Conservation (phyloP, 73 alveolate species). For the Uronychia setigera region DNA sequence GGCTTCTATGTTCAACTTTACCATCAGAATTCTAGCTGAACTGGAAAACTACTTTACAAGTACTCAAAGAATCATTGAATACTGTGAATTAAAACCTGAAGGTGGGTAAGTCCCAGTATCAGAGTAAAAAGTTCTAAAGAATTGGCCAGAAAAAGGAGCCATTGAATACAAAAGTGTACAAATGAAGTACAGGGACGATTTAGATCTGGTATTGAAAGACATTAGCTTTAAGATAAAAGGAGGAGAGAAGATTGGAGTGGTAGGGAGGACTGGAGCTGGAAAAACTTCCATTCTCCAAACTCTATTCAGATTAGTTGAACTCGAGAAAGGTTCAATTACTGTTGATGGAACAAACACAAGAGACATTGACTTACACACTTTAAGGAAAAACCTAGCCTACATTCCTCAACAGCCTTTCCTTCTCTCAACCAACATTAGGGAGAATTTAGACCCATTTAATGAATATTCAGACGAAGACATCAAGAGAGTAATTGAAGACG, state of each 20-base stretch:
- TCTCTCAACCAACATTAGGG: conserved; percentile 59
- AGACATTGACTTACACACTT: conserved; percentile 53
- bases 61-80: background rate
- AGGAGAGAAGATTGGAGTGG: conserved; percentile 72
- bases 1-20: background rate
- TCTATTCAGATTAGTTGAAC: conserved; percentile 59
- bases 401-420: conserved; percentile 88
- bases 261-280: conserved; percentile 77
- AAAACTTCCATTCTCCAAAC: conserved; percentile 48
- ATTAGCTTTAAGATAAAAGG: conserved; percentile 65
- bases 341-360: conserved; percentile 47
- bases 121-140: background rate
- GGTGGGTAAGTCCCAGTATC: background rate
- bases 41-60: background rate
- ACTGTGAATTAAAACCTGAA: conserved; percentile 11
- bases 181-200: conserved; percentile 82
- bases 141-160: conserved; percentile 70
- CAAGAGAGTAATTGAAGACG: conserved; percentile 10
- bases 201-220: conserved; percentile 73
- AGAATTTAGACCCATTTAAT: conserved; percentile 47
- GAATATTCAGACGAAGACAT: conserved; percentile 17
- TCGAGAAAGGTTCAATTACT: conserved; percentile 31
- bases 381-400: conserved; percentile 73
- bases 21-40: conserved; percentile 10
- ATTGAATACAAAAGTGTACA: conserved; percentile 71